A percentile compares a stretch with the other conserved stretches of the same genome.
Evolutionary conservation across 768 basidiomycete species (phyloP).

Genomic region (Russula brevipes): DNA sequence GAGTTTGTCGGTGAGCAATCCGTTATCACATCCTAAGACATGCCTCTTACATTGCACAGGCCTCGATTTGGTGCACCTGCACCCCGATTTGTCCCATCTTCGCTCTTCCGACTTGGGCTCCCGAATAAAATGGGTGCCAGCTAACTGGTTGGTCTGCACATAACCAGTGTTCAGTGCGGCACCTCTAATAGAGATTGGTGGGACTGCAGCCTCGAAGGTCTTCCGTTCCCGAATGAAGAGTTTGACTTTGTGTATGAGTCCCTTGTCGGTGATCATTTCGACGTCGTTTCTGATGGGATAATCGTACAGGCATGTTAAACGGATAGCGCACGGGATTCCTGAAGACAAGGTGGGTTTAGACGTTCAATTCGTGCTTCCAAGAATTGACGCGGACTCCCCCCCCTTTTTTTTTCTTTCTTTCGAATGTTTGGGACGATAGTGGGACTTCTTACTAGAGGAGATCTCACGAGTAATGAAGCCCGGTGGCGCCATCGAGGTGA

Average conservation of each 20-base stretch:
- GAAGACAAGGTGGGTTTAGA: conserved; percentile 55
- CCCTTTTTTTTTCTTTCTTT: neutral
- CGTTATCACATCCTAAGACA: neutral
- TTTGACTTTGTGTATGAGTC: conserved; percentile 68
- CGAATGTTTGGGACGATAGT: conserved; percentile 36
- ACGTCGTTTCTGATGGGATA: neutral
- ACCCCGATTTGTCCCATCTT: conserved; percentile 60
- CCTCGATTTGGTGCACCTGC: conserved; percentile 65
- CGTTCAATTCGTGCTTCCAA: neutral
- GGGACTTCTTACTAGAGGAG: conserved; percentile 66
- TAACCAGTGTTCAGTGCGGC: conserved; percentile 3
- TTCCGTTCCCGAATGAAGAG: conserved; percentile 66
- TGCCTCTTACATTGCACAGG: conserved; percentile 36
- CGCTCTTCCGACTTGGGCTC: conserved; percentile 51
- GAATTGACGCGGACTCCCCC: neutral
- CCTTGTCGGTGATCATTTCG: neutral
- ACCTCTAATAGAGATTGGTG: conserved; percentile 10
- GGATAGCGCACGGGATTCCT: conserved; percentile 69
- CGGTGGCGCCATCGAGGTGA: conserved; percentile 67
- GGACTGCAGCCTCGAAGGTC: conserved; percentile 49
- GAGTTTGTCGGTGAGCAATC: conserved; percentile 55
- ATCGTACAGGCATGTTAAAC: conserved; percentile 54
- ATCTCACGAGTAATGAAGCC: conserved; percentile 67
- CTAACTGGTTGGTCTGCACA: conserved; percentile 55
- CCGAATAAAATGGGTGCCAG: conserved; percentile 66